Evolutionary conservation across 768 basidiomycete species (phyloP).

Genomic region (Naganishia vaughanmartiniae): DNA sequence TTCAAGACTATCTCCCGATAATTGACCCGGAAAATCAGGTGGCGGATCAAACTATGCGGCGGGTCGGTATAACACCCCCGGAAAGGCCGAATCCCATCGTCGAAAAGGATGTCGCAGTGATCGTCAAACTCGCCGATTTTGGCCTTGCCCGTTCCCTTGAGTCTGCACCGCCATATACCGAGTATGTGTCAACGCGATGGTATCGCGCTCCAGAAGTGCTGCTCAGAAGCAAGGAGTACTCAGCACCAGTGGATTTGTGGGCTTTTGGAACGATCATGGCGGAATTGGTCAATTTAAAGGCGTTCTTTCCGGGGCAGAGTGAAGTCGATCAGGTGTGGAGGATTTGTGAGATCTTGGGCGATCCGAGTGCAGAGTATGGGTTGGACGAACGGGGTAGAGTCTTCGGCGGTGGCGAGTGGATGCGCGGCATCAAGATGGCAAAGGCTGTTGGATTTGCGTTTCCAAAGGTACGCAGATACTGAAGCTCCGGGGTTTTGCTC

Average conservation of each 20-base stretch:
- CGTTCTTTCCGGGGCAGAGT: constrained; percentile 88
- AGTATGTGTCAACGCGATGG: constrained; percentile 99
- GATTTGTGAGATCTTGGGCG: constrained; percentile 90
- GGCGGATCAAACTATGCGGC: constrained; percentile 16
- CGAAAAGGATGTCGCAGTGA: constrained; percentile 91
- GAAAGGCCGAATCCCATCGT: constrained; percentile 17
- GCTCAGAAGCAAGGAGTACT: constrained; percentile 85
- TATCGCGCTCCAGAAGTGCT: constrained; percentile 98
- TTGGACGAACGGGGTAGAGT: constrained; percentile 65
- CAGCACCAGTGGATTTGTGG: constrained; percentile 99
- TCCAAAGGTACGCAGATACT: constrained; percentile 66
- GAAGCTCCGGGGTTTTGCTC: background rate
- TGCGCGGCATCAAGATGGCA: constrained; percentile 79
- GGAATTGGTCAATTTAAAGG: constrained; percentile 89
- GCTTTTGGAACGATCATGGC: constrained; percentile 97
- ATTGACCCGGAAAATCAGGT: constrained; percentile 29
- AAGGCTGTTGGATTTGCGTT: constrained; percentile 80
- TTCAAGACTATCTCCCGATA: constrained; percentile 78
- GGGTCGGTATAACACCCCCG: constrained; percentile 17
- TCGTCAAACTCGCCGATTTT: constrained; percentile 98
- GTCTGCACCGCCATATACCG: constrained; percentile 89
- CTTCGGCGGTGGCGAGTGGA: constrained; percentile 86
- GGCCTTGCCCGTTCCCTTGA: constrained; percentile 88
- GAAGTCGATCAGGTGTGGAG: constrained; percentile 87
- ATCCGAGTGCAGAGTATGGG: constrained; percentile 81